Evolutionary conservation across 805 yeast species (phyloP), one percentile per base, ranked within the genome.

Genomic region (Cyberlindnera maritima): DNA sequence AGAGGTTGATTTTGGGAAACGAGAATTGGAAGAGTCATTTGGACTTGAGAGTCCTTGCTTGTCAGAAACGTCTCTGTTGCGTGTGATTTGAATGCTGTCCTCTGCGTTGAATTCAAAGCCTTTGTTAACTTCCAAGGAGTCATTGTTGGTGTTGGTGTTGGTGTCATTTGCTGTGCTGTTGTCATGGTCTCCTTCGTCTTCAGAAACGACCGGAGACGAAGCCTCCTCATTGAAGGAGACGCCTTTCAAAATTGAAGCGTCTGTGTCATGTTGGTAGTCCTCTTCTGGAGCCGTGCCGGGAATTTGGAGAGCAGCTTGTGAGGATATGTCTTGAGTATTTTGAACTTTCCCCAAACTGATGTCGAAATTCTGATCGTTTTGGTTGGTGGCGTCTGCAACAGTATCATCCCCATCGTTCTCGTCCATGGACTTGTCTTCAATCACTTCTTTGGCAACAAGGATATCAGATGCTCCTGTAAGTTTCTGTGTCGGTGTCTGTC

Each of bases 221-320:
- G 12, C 43, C 11, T 35, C 40, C 15, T 13, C 44, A 13, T 36
- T 36, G 18, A 18, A 11, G 17, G 45, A 20, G 17, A 19, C 18
- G 12, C 31, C 37, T 19, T 21, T 25, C 33, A 37, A n/a, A 12
- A 39, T 25, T n/a, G 44, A 17, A 8, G n/a, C n/a, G 6, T 5
- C 18, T 12, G 19, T 19, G 36, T 20, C 38, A 9, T n/a, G 29
- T 17, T 23, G 17, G 25, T 4, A 33, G 3, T 35, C 32, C 13
- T 49, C 50, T 2, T 57, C 62, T 18, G 61, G 61, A 2, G 59
- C 59, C 3, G 62, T 59, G 2, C 61, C 62, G 19, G 50, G 49
- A 7, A 58, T 59, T 23, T 59, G 62, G 2, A 57, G 34, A 12
- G 54, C 61, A 4, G 55, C 57, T 26, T 50, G 51, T 14, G 55